Base-by-base conservation (phyloP, 257 asterid genomes). In the Salvia miltiorrhiza region DNA sequence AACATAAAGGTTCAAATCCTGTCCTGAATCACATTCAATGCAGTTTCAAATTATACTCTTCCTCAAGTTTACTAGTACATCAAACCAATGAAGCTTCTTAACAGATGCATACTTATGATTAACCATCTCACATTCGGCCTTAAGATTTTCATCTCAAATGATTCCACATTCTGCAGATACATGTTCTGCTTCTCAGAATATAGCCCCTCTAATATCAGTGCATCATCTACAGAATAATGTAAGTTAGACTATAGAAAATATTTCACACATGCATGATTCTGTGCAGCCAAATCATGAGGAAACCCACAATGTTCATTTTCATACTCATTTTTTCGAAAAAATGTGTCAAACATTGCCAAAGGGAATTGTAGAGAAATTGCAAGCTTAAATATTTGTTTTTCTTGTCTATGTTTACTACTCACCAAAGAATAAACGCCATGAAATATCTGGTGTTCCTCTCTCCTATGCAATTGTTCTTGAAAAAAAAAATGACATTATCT, bases 381-480 rank as follows among this genome's bases (percentile, higher is more conserved):
- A 40, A 70, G 28, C 53, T 58, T 19, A 54, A 59, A 33, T 37
- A 67, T 45, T 14, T 14, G 17, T 64, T 23, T 43, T 63, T 68
- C 23, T 61, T 67, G 78, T 48, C 52, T 41, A 41, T 26, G 48
- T 28, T 60, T 23, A 72, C 67, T 62, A 80, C 98, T 92, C 84
- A 92, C 99, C 99, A 94, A 56, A 90, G 63, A 78, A 94, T 87
- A 80, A 94, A 94, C 67, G 93, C 96, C 92, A 94, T 80, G 85
- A 94, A 94, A 88, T 88, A 91, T 85, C 97, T 83, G 56, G 88
- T 86, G 80, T 94, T 94, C 72, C 85, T 87, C 91, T 94, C 99
- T 58, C 99, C 99, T 70, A 94, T 89, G 87, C 99, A 94, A 81
- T 91, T 94, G 83, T 94, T 94, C 99, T 93, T 85, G 79, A 76